Evolutionary conservation across 2,329 filamentous ascomycete species (phyloP), one percentile per base, ranked within the genome.

Genomic region (Colletotrichum phormii): DNA sequence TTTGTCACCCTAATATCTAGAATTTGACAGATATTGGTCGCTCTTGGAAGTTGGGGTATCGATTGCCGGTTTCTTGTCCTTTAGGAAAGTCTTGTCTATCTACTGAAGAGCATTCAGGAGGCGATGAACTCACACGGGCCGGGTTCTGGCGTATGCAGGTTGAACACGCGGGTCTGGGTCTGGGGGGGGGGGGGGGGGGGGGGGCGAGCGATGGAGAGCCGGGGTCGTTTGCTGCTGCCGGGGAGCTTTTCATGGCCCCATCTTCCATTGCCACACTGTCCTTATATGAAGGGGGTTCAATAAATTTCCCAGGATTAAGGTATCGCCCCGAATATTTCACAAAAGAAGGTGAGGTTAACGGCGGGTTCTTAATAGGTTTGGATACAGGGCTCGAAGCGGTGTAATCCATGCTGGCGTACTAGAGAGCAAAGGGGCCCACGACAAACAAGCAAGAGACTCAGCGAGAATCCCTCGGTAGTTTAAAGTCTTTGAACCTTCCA

Each of bases 151-250:
- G 35, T 13, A 67, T 46, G 62, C 31, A 46, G 31, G 26, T 61
- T 4, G 22, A 8, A 9, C 59, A 26, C 35, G 24, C 62, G 55
- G 63, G 37, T 13, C 31, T 31, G n/a, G 33, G 33, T 49, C 51
- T 26, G 58, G 58, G 26, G 64, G 57, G 42, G 33, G 64, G 57
- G 42, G 33, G 64, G 57, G 42, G 33, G 64, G 57, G 42, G 33
- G 64, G 57, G 42, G 33, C 18, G 35, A 31, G 26, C 33, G 33
- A 37, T 8, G 26, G 3, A 4, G 42, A 49, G 26, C n/a, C 11
- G 42, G 22, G 46, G 29, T 42, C 33, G 33, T 7, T 54, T 22
- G 12, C 61, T 11, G 26, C 13, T 24, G 26, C 18, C 11, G 6
- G 42, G 11, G 13, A n/a, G 13, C 54, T 31, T 15, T 15, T 18